These are phyloP conservation scores for Myrmaecium sp. DNA, from an alignment of 2,329 filamentous ascomycete species.

Conservation along the genomic window DNA sequence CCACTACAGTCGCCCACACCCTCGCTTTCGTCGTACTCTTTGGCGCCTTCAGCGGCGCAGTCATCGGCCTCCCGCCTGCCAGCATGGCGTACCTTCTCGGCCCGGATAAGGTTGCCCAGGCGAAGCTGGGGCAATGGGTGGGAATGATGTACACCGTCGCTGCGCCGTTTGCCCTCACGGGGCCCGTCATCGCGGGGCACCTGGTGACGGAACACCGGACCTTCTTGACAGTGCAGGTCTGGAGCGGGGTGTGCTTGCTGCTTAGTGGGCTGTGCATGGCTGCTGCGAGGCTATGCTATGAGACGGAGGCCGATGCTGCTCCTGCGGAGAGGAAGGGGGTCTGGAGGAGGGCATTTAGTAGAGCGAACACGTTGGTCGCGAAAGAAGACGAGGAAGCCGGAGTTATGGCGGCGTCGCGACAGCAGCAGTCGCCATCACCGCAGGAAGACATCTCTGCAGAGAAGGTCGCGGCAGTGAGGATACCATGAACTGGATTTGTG, in stretches of 20 bases:
- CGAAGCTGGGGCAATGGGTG: constrained; percentile 33
- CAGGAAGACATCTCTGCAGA: too few relatives aligned
- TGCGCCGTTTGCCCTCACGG: constrained; percentile 27
- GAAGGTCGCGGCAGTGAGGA: too few relatives aligned
- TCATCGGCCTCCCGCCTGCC: constrained; percentile 33
- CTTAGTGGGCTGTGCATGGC: constrained; percentile 25
- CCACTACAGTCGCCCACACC: constrained; percentile 19
- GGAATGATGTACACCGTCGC: constrained; percentile 35
- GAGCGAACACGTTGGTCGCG: too few relatives aligned
- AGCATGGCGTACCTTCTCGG: constrained; percentile 30
- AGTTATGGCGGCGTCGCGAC: too few relatives aligned
- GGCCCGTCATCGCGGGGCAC: constrained; percentile 30
- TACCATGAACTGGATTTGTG: too few relatives aligned
- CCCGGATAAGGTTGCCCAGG: constrained; percentile 12
- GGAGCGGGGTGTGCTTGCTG: constrained; percentile 27
- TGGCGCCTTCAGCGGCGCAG: constrained; percentile 30
- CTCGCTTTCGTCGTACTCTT: constrained; percentile 32
- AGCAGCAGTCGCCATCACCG: too few relatives aligned
- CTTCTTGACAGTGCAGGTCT: constrained; percentile 30
- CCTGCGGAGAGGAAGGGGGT: too few relatives aligned
- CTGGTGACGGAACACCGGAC: constrained; percentile 24
- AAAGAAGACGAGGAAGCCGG: too few relatives aligned
- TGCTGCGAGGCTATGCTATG: constrained; percentile 11
- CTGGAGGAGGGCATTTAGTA: too few relatives aligned
- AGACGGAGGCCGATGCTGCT: too few relatives aligned